These are phyloP conservation scores for Phyllostachys edulis DNA, from an alignment of 176 grass and related monocot genomes.

Conservation along the genomic window DNA sequence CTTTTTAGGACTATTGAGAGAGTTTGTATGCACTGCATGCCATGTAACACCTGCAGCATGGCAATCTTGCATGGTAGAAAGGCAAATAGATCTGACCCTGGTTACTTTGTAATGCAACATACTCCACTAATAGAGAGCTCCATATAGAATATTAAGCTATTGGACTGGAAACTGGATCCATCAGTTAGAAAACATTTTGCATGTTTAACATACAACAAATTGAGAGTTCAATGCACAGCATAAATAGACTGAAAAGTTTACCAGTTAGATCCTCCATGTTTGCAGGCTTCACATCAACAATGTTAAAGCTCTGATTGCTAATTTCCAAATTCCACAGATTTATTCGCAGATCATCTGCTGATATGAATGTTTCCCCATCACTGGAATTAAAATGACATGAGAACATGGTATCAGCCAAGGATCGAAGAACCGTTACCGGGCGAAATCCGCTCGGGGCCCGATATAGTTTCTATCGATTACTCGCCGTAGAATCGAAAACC, in stretches of 20 bases:
- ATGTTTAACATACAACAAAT: conserved; percentile 10
- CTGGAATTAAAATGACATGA: conserved; percentile 45
- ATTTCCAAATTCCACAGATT: conserved; percentile 94
- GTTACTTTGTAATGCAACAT: conserved; percentile 8
- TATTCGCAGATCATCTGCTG: conserved; percentile 85
- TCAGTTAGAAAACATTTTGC: conserved; percentile 34
- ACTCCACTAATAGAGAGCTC: conserved; percentile 14
- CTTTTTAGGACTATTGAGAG: background rate
- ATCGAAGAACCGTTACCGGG: too few species aligned
- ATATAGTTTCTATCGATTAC: too few species aligned
- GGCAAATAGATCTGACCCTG: background rate
- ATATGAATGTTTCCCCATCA: conserved; percentile 85
- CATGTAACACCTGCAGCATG: background rate
- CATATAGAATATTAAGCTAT: conserved; percentile 6
- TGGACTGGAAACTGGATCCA: conserved; percentile 1
- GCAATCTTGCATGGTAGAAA: conserved; percentile 20
- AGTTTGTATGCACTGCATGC: background rate
- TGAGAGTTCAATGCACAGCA: background rate
- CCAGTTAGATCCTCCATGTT: conserved; percentile 94
- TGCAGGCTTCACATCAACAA: conserved; percentile 85
- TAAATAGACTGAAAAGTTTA: conserved; percentile 29
- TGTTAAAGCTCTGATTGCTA: conserved; percentile 86
- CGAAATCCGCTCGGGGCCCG: too few species aligned
- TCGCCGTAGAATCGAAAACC: too few species aligned
- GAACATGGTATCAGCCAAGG: too few species aligned